phyloP scores from a whole-genome alignment of 2,329 filamentous ascomycete genomes.

The Diaporthe humulicola region DNA sequence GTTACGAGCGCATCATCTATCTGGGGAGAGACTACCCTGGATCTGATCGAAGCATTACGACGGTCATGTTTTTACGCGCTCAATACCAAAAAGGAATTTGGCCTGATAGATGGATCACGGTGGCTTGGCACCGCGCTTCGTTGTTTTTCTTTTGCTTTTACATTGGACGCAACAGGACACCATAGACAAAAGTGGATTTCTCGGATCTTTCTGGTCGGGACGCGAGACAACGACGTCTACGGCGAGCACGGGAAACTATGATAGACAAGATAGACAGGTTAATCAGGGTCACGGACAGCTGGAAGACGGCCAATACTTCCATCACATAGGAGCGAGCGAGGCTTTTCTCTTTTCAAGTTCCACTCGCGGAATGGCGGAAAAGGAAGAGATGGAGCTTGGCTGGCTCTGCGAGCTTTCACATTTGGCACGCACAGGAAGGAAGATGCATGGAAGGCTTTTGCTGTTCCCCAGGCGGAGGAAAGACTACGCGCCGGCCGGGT shows the following conservation, averaged over 20 bases:
- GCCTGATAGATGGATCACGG: constrained; percentile 55
- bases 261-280: constrained; percentile 43
- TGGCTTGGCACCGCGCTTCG: constrained; percentile 43
- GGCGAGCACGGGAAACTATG: constrained; percentile 40
- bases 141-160: constrained; percentile 42
- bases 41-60: constrained; percentile 53
- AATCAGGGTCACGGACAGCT: constrained; percentile 41
- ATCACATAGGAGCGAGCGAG: constrained; percentile 38
- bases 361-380: constrained; percentile 37
- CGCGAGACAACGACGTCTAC: constrained; percentile 41
- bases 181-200: constrained; percentile 78
- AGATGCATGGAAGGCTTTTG: constrained; percentile 39
- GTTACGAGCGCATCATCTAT: constrained; percentile 47
- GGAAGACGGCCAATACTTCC: constrained; percentile 40
- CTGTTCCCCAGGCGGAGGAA: constrained; percentile 40
- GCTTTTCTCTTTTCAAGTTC: constrained; percentile 39
- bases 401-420: constrained; percentile 39
- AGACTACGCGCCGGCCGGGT: constrained; percentile 37
- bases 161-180: constrained; percentile 49
- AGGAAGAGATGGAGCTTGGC: constrained; percentile 38
- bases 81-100: constrained; percentile 52
- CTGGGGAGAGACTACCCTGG: constrained; percentile 45
- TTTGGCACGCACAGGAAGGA: constrained; percentile 38
- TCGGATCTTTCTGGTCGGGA: constrained; percentile 66
- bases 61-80: constrained; percentile 56